A percentile compares a stretch with the other conserved stretches of the same genome.
These are phyloP conservation scores for Suillus paluster DNA, from an alignment of 768 basidiomycete genomes.

Conservation along the genomic window DNA sequence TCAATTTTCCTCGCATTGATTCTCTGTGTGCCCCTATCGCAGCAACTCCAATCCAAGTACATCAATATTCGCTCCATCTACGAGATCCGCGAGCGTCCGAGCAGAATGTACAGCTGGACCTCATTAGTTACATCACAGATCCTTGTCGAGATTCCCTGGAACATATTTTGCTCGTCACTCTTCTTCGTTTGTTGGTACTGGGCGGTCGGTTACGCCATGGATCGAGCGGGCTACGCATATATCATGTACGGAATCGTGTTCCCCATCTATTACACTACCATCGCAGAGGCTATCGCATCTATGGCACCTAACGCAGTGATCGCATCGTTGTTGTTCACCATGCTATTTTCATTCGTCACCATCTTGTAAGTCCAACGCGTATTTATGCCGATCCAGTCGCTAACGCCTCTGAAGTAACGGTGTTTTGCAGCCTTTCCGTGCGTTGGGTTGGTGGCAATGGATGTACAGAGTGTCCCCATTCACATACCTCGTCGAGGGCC, in stretches of 20 bases:
- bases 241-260: conserved; percentile 41
- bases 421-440: conserved; percentile 49
- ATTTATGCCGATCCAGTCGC: neutral
- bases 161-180: conserved; percentile 43
- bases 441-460: conserved; percentile 38
- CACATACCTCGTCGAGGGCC: conserved; percentile 55
- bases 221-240: conserved; percentile 46
- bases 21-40: conserved; percentile 48
- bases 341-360: conserved; percentile 44
- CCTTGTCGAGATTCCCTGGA: conserved; percentile 50
- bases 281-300: conserved; percentile 46
- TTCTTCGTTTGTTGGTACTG: conserved; percentile 56
- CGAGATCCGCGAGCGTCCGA: conserved; percentile 66
- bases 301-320: conserved; percentile 46
- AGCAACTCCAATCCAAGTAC: conserved; percentile 65
- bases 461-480: conserved; percentile 52
- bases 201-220: conserved; percentile 44
- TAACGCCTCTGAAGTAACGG: conserved; percentile 40
- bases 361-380: conserved; percentile 41
- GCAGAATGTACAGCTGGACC: conserved; percentile 67
- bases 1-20: conserved; percentile 56
- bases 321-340: conserved; percentile 43
- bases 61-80: conserved; percentile 59
- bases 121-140: conserved; percentile 59
- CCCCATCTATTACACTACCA: conserved; percentile 49